Evolutionary conservation across 1,284 basidiomycete genomes (phyloP).

Genomic region (Leccinum angustisporum): DNA sequence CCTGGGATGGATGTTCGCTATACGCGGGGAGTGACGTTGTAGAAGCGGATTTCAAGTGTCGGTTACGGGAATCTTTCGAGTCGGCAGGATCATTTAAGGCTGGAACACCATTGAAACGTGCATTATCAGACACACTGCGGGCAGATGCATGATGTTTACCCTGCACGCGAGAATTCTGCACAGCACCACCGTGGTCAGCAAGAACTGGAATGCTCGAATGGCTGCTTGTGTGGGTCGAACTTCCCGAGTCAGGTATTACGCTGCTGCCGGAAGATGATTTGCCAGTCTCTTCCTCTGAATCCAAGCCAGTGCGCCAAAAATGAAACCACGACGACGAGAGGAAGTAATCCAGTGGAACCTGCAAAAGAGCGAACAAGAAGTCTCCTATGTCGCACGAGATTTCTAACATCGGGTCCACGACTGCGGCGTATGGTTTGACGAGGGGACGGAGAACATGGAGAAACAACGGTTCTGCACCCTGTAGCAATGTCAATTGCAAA

Average conservation of each 20-base stretch:
- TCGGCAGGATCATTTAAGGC: constrained; percentile 1
- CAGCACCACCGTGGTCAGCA: constrained; percentile 3
- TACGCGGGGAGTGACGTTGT: constrained; percentile 29
- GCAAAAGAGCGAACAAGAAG: constrained; percentile 55
- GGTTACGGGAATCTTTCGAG: constrained; percentile 7
- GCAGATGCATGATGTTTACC: constrained; percentile 9
- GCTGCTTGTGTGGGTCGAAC: constrained; percentile 5
- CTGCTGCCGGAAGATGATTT: constrained; percentile 10
- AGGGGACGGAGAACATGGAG: constrained; percentile 71
- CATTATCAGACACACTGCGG: constrained; percentile 23
- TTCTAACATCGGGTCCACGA: constrained; percentile 62
- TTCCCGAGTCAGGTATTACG: constrained; percentile 6
- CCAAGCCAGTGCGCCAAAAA: constrained; percentile 12
- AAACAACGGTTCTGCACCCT: constrained; percentile 81
- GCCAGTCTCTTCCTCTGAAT: constrained; percentile 14
- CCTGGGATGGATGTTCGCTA: constrained; percentile 22
- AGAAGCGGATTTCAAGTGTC: constrained; percentile 19
- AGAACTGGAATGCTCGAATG: constrained; percentile 16
- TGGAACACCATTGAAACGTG: constrained; percentile 2
- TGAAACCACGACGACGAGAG: constrained; percentile 44
- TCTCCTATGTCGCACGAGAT: constrained; percentile 60
- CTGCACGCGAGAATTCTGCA: constrained; percentile 13
- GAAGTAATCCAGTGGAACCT: constrained; percentile 51
- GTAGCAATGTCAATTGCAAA: constrained; percentile 16
- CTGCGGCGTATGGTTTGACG: constrained; percentile 63